Base-by-base conservation (phyloP, 2,329 filamentous ascomycete genomes). In the Neocatenulostroma microsporum region DNA sequence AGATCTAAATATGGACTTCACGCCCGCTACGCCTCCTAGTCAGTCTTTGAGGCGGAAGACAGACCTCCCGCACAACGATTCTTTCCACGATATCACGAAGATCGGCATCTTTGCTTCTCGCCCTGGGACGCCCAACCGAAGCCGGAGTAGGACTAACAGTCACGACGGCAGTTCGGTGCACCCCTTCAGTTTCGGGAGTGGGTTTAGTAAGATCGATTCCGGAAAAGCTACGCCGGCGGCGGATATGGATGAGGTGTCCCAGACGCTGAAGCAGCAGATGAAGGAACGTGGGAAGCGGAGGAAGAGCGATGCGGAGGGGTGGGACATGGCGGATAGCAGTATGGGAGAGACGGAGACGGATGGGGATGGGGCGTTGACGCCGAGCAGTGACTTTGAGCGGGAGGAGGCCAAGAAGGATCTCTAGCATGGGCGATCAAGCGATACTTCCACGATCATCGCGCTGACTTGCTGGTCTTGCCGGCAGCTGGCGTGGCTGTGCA, bases 41-140 rank as follows among this genome's bases (percentile, higher is more conserved):
- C 6, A 18, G 15, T 41, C 37, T 49, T 5, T 28, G 19, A 37
- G 34, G n/a, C n/a, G n/a, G n/a, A n/a, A n/a, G n/a, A n/a, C n/a
- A n/a, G 63, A 80, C 74, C 47, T 79, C 1, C 88, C 89, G 7
- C 80, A 84, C 42, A 95, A 94, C 66, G 91, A 96, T 62, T 91
- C 84, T 1, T 95, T 95, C 66, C 81, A 81, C 61, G 89, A 96
- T 60, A 82, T 96, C 46, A 82, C 84, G 10, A 78, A 76, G 32
- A 82, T 94, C 48, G 84, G 83, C 43, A 81, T 98, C 63, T 98
- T 96, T 65, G 86, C 88, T 3, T 91, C 85, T 12, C 74, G 84
- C 20, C 87, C 88, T 4, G 74, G 82, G n/a, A 93, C 84, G 34
- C 79, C 86, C n/a, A 80, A 75, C 34, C 74, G 79, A 39, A 80